Base-by-base conservation (phyloP, 371 early-diverging fungal genomes). In the Apophysomyces trapeziformis region DNA sequence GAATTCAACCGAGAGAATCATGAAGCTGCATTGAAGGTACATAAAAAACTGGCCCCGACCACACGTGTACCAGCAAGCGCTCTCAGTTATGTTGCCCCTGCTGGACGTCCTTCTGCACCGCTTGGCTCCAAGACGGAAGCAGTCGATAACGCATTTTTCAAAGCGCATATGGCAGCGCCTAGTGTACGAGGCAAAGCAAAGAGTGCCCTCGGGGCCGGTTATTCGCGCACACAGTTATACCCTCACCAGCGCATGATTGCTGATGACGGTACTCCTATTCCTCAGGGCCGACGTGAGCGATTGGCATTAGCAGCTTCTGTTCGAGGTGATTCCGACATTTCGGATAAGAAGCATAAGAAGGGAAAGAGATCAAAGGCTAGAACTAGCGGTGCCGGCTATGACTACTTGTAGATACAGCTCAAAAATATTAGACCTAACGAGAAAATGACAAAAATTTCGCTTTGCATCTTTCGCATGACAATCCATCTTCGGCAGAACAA, bases 1-100 rank as follows among this genome's bases (percentile, higher is more conserved):
- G 85, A 86, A 44, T 97, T 96, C 82, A 97, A 96, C 76, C 70
- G 67, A 41, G 93, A 93, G 65, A 85, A 89, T 57, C 89, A 93
- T 73, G 82, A 85, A 43, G 77, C 80, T 14, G 86, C 93, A 38
- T 78, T 86, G 37, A 79, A 76, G 37, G 71, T 73, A 11, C 67
- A 85, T 47, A 83, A 83, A 58, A 87, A 87, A 67, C 58, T 79
- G 38, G 77, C 81, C 26, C 87, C 85, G 1, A 77, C 82, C 0
- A 75, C 76, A 18, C 81, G 85, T 63, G 82, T 85, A 12, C 86
- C 86, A 21, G 73, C 85, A 7, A 73, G 58, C 7, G 86, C 87
- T n/a, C 68, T 84, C 57, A 85, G 84, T 45, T 85, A 83, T 64
- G 80, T 85, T 39, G 82, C 85, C 12, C 88, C 87, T 14, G 76